These are phyloP conservation scores for Candida sonorensis DNA, from an alignment of 805 yeast genomes.

Conservation along the genomic window DNA sequence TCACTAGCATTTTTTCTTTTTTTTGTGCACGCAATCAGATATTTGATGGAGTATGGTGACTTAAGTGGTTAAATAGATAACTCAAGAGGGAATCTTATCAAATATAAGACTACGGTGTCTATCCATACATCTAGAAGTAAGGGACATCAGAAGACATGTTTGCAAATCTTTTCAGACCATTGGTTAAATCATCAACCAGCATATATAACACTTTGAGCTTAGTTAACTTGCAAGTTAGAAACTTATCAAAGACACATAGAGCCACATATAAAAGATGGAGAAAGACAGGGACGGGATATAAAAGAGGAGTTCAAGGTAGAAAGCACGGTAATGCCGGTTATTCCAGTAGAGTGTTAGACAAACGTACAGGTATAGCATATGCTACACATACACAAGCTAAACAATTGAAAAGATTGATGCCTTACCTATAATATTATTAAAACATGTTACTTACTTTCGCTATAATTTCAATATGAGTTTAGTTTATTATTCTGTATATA, in stretches of 20 bases:
- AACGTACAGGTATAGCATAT: constrained; percentile 51
- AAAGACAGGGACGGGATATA: constrained; percentile 61
- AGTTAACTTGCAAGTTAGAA: constrained; percentile 21
- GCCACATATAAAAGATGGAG: constrained; percentile 86
- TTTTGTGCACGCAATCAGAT: no score
- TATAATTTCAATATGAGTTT: no score
- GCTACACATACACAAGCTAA: constrained; percentile 51
- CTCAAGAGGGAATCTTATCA: neutral
- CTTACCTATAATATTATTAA: constrained; percentile 34
- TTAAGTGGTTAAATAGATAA: neutral
- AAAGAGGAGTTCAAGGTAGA: constrained; percentile 75
- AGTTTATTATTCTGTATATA: no score
- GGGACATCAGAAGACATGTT: constrained; percentile 3
- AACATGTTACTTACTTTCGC: no score
- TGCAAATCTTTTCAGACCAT: constrained; percentile 10
- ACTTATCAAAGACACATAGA: constrained; percentile 68
- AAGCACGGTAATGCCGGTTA: constrained; percentile 93
- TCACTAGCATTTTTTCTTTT: no score
- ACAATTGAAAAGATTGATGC: constrained; percentile 51
- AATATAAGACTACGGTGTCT: neutral
- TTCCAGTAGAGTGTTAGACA: constrained; percentile 53
- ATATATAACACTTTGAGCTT: no score
- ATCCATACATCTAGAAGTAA: neutral
- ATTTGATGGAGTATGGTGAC: neutral
- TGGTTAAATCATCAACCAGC: constrained; percentile 4